Conservation (phyloP, 1,284 basidiomycete species). For the Pyrrhoderma lamaoense region DNA sequence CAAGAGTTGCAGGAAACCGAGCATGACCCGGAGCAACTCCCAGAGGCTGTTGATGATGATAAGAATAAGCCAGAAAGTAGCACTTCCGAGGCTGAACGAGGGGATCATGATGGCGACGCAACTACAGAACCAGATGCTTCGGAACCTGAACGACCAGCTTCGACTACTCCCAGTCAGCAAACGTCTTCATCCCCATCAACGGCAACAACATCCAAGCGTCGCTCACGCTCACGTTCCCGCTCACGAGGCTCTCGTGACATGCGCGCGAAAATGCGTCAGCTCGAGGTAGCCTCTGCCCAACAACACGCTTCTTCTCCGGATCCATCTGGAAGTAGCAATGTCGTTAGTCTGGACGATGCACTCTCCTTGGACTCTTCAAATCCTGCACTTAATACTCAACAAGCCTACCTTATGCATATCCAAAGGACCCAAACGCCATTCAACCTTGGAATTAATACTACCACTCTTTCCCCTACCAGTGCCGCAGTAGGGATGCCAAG, state of each 20-base stretch:
- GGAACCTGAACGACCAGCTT: constrained; percentile 25
- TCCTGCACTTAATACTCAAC: constrained; percentile 8
- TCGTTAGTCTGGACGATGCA: constrained; percentile 12
- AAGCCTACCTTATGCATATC: constrained; percentile 22
- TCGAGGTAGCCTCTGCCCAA: constrained; percentile 5
- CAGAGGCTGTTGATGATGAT: background rate
- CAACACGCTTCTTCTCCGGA: constrained; percentile 10
- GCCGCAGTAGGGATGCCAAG: constrained; percentile 51
- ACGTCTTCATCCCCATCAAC: constrained; percentile 23
- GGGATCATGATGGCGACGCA: constrained; percentile 19
- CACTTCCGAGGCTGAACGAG: constrained; percentile 15
- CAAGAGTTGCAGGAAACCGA: constrained; percentile 23
- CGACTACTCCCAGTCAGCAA: constrained; percentile 20
- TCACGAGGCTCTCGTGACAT: constrained; percentile 69
- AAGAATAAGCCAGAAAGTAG: constrained; percentile 26
- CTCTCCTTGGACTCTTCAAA: constrained; percentile 11
- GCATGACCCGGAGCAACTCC: constrained; percentile 12
- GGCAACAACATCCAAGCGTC: constrained; percentile 36
- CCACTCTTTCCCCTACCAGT: background rate
- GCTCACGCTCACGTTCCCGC: constrained; percentile 67
- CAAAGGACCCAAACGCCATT: constrained; percentile 21
- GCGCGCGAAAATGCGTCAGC: constrained; percentile 39
- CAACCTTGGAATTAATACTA: background rate
- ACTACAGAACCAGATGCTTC: constrained; percentile 12
- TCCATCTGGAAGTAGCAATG: constrained; percentile 1